phyloP scores from a whole-genome alignment of 345 rosid genomes.

The Physaria fendleri region DNA sequence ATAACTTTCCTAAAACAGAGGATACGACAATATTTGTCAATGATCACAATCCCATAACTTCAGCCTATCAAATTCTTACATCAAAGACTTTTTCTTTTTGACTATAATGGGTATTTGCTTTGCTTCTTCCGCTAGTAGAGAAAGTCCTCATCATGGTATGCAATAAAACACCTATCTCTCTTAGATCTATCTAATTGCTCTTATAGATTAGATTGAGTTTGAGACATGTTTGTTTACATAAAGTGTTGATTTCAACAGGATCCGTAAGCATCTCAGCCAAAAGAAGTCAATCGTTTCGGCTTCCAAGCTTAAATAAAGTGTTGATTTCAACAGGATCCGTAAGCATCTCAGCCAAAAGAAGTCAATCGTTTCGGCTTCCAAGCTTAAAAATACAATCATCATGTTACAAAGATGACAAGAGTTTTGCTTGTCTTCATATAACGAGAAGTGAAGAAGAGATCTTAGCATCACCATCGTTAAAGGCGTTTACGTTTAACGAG shows the following conservation, averaged over 20 bases:
- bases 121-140: slow-evolving; percentile 43
- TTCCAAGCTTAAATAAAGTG: slow-evolving; percentile 28
- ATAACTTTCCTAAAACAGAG: too few species aligned
- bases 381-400: slow-evolving; percentile 45
- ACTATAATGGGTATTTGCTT: slow-evolving; percentile 59
- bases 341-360: slow-evolving; percentile 48
- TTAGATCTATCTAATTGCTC: not conserved
- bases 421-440: slow-evolving; percentile 36
- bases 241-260: slow-evolving; percentile 34
- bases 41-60: not conserved
- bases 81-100: not conserved
- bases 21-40: too few species aligned
- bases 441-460: slow-evolving; percentile 80
- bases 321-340: slow-evolving; percentile 44
- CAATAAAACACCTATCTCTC: slow-evolving; percentile 16
- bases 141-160: slow-evolving; percentile 37
- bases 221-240: not conserved
- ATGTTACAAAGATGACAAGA: slow-evolving; percentile 17
- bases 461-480: slow-evolving; percentile 64
- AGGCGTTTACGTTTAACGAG: slow-evolving; percentile 63
- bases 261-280: slow-evolving; percentile 52
- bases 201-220: not conserved
- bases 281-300: slow-evolving; percentile 36
- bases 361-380: slow-evolving; percentile 36
- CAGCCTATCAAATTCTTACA: not conserved